Conservation (phyloP, 73 alveolate genomes). For the Paramecium pentaurelia region DNA sequence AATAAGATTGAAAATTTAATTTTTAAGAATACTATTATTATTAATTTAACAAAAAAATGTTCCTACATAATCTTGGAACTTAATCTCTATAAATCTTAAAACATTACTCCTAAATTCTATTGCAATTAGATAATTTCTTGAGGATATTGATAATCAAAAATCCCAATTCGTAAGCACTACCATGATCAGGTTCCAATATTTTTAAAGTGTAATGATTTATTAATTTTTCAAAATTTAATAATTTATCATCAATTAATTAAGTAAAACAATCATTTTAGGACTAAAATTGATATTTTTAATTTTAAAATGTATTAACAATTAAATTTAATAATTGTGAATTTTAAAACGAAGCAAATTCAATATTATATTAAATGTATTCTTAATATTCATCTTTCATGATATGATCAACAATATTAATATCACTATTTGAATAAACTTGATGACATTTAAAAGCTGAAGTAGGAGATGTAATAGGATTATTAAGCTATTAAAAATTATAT, state of each 20-base stretch:
- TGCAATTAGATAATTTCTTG: not conserved
- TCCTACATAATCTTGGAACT: constrained; percentile 1
- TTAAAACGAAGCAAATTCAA: not conserved
- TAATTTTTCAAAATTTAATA: not conserved
- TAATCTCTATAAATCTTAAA: not conserved
- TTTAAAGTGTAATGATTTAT: not conserved
- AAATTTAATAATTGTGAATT: not conserved
- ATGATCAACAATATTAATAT: not conserved
- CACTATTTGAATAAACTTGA: constrained; percentile 28
- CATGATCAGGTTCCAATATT: not conserved
- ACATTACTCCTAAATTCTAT: not conserved
- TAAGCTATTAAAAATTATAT: not conserved
- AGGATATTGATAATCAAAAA: not conserved
- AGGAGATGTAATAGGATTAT: constrained; percentile 21
- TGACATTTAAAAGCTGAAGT: not conserved
- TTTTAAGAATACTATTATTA: not conserved
- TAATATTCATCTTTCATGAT: not conserved
- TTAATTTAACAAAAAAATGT: not conserved
- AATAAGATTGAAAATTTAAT: not conserved
- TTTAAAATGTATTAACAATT: not conserved
- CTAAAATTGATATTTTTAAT: not conserved
- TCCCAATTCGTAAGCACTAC: constrained; percentile 17
- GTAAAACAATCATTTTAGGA: not conserved
- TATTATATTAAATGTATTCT: not conserved
- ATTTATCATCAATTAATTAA: not conserved